These are phyloP conservation scores for Phascolomyces articulosus DNA, from an alignment of 371 early-diverging fungal genomes.

Conservation along the genomic window DNA sequence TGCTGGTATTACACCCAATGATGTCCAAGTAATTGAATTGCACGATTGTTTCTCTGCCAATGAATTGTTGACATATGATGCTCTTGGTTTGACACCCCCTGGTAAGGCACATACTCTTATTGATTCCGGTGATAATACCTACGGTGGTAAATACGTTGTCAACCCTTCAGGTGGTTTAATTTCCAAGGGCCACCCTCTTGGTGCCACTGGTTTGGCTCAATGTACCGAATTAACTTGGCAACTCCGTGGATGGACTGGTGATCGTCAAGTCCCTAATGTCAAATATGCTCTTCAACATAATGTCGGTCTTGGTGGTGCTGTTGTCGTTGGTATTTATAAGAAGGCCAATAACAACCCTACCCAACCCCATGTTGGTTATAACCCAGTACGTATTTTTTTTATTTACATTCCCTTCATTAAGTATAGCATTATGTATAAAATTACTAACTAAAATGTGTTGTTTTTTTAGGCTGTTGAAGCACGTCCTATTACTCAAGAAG, in stretches of 20 bases:
- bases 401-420: no score
- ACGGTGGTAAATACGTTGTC: constrained; percentile 69
- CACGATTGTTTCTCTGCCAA: constrained; percentile 88
- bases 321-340: constrained; percentile 73
- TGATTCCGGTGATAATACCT: constrained; percentile 59
- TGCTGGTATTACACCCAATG: constrained; percentile 64
- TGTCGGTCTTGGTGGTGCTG: constrained; percentile 82
- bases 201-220: constrained; percentile 84
- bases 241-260: constrained; percentile 72
- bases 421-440: no score
- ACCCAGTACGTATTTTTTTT: constrained; percentile 44
- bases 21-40: constrained; percentile 76
- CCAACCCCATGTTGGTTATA: constrained; percentile 70
- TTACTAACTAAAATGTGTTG: no score
- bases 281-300: constrained; percentile 80
- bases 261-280: constrained; percentile 73
- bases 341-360: constrained; percentile 47
- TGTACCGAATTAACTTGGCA: constrained; percentile 73
- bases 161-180: constrained; percentile 84
- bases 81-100: constrained; percentile 69
- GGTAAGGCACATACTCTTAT: constrained; percentile 70
- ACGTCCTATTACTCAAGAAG: constrained; percentile 59
- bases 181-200: constrained; percentile 84
- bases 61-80: constrained; percentile 80
- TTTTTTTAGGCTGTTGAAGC: constrained; percentile 65